Evolutionary conservation across 805 yeast genomes (phyloP), one percentile per base, ranked within the genome.

Genomic region (Candida arabinofermentans): DNA sequence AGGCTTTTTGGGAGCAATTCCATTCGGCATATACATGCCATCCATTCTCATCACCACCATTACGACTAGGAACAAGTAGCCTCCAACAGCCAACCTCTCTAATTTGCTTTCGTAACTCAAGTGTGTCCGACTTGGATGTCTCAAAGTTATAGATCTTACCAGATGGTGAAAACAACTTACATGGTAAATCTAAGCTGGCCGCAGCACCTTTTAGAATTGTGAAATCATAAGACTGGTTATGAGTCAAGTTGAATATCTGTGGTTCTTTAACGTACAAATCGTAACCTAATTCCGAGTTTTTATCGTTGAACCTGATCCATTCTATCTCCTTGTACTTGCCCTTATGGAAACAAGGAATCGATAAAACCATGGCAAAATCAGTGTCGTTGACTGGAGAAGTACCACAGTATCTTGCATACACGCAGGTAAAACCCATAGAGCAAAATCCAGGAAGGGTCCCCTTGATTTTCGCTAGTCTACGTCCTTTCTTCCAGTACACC

Each of bases 11-110:
- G 10, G 34, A 60, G 61, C 91, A 83, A 24, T 69, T 68, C 99
- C 99, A 91, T 62, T 89, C 96, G 12, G 95, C 89, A 64, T 86
- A 88, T 3, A 86, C 87, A 54, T 88, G 83, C 87, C 96, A 86
- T 40, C 88, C 81, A 41, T 73, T 72, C 4, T 86, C 86, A 31
- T 81, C 76, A 48, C 87, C 91, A 8, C 87, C 83, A 30, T 5
- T 3, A 10, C 6, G 19, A 13, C 35, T 33, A 2, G 84, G 76
- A 0, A 87, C 87, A 36, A 90, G 72, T 2, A 88, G 91, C 43
- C 90, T 74, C 87, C 96, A 93, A 14, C 73, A 59, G 2, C 99
- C 99, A 1, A 65, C 59, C 57, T 90, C 96, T 46, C 72, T 74
- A 42, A 87, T 70, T 43, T 75, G 74, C 19, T 84, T 66, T 32